Percentiles rank a stretch among this genome's conserved stretches.
Evolutionary conservation across 2,329 filamentous ascomycete species (phyloP).

Genomic region (Fusarium papillatum): DNA sequence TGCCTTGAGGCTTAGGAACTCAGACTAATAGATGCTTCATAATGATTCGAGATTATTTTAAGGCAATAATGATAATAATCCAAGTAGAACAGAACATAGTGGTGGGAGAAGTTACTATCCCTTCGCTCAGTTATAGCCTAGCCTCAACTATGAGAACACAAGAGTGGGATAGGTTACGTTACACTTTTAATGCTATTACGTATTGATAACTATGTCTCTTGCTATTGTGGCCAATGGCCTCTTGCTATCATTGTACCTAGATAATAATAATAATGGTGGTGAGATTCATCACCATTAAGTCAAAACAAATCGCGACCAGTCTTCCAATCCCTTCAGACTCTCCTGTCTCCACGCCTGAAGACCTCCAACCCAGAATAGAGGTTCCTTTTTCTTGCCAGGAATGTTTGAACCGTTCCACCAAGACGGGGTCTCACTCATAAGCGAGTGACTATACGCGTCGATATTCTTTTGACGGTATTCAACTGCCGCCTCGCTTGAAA

Average conservation of each 20-base stretch:
- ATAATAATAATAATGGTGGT: neutral
- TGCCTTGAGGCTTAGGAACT: neutral
- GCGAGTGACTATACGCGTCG: neutral
- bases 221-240: no score
- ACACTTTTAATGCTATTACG: no score
- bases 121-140: no score
- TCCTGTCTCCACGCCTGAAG: neutral
- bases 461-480: neutral
- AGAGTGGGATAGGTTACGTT: no score
- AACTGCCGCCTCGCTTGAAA: neutral
- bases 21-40: neutral
- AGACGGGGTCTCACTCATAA: neutral
- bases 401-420: constrained; percentile 8
- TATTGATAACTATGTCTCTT: no score
- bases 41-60: neutral
- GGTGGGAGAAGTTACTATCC: no score
- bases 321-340: neutral
- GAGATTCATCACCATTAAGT: neutral
- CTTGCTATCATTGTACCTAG: no score
- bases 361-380: neutral
- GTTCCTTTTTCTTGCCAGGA: neutral
- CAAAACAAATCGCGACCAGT: neutral
- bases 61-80: neutral
- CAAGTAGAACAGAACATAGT: neutral
- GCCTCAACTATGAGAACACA: no score